A percentile compares a stretch with the other conserved stretches of the same genome.
Conservation (phyloP, 1,139 yeast genomes). For the Trichomonascaceae sp. region DNA sequence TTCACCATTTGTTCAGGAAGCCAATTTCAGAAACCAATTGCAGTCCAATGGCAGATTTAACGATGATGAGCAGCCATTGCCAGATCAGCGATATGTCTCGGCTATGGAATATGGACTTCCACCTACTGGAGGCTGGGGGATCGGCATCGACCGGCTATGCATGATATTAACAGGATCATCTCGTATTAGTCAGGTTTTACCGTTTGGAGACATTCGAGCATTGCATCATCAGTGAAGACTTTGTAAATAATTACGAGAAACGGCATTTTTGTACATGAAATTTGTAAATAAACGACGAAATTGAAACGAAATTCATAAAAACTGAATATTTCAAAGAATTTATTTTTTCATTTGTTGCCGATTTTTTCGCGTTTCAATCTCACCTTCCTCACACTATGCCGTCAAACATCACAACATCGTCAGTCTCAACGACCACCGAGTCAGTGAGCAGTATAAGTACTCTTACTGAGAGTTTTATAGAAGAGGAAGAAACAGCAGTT, state of each 20-base stretch:
- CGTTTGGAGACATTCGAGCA: conserved; percentile 77
- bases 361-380: neutral
- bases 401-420: neutral
- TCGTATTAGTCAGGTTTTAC: conserved; percentile 72
- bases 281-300: neutral
- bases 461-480: neutral
- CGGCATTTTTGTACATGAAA: too few relatives aligned
- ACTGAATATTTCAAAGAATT: neutral
- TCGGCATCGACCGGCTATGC: conserved; percentile 83
- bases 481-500: neutral
- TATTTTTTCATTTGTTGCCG: neutral
- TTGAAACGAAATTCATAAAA: neutral
- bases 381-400: neutral
- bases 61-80: conserved; percentile 60
- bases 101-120: conserved; percentile 92
- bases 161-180: conserved; percentile 65
- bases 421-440: neutral
- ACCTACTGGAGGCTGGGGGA: conserved; percentile 98
- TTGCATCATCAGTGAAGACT: conserved; percentile 37
- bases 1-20: conserved; percentile 65
- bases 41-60: conserved; percentile 21
- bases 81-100: conserved; percentile 66
- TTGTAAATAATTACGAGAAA: neutral
- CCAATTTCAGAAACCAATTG: conserved; percentile 29
- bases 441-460: neutral